Base-by-base conservation (phyloP, 306 rosid genomes). In the Dryas octopetala region DNA sequence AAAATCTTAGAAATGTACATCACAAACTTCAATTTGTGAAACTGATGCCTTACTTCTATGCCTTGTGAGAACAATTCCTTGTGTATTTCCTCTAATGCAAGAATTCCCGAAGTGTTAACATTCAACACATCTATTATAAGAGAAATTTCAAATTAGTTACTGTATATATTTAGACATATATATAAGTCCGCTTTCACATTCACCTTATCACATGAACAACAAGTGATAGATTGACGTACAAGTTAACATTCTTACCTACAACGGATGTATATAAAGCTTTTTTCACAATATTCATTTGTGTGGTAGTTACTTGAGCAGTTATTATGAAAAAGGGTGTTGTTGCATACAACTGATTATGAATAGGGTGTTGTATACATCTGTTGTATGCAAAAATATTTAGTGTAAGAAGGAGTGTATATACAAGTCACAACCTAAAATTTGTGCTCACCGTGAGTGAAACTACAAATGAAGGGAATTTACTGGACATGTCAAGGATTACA, bases 81-180 rank as follows among this genome's bases (percentile, higher is more conserved):
- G 55, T 91, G 89, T 73, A 94, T 81, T 77, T 94, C 98, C 76
- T 87, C 96, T 45, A 94, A 57, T 26, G 81, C 88, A 66, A 85
- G 67, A 73, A 94, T 89, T 50, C 97, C 97, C 1, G 98, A 88
- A 23, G 97, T 89, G 85, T 94, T 97, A 13, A 94, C 75, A 70
- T 81, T 89, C 90, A 76, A 83, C 68, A 91, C 80, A 80, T 82
- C 98, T 94, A 78, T 43, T n/a, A 53, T 51, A 23, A 53, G 47
- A 38, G 3, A 38, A 9, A 58, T 43, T 68, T 66, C 9, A 79
- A n/a, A 55, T 17, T 10, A 64, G 70, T 28, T 28, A 28, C 0
- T 2, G n/a, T 38, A 59, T 8, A 2, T 43, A 1, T 38, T 10
- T 5, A 38, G 12, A 9, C 7, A n/a, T 55, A 61, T 12, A 61